Percentiles rank a stretch among this genome's conserved stretches.
phyloP scores from a whole-genome alignment of 2,329 filamentous ascomycete species.

The Parafenestella ontariensis region DNA sequence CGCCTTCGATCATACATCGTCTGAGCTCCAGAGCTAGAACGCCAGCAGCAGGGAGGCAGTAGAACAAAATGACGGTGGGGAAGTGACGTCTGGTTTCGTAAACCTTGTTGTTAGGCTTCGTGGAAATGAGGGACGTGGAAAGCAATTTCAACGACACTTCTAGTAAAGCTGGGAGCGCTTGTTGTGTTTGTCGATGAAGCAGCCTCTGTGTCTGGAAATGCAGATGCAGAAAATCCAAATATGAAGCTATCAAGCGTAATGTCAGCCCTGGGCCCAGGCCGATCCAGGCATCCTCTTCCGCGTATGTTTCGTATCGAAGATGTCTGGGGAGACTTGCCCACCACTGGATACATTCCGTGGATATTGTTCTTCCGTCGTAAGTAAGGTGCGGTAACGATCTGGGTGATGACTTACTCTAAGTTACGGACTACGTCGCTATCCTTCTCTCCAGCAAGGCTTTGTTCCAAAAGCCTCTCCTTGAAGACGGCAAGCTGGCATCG shows the following conservation, averaged over 20 bases:
- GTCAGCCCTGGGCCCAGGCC: constrained; percentile 30
- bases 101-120: constrained; percentile 39
- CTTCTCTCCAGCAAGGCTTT: constrained; percentile 41
- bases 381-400: no score
- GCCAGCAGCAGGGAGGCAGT: constrained; percentile 45
- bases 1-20: constrained; percentile 42
- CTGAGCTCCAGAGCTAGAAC: constrained; percentile 44
- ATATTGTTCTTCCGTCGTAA: constrained; percentile 32
- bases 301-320: constrained; percentile 45
- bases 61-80: constrained; percentile 44
- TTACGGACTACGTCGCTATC: constrained; percentile 38
- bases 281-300: constrained; percentile 40
- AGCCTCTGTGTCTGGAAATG: constrained; percentile 45
- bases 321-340: constrained; percentile 41
- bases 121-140: constrained; percentile 39
- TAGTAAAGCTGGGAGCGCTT: constrained; percentile 39
- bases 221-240: constrained; percentile 44
- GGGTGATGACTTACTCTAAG: constrained; percentile 30
- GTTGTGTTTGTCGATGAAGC: constrained; percentile 41
- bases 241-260: constrained; percentile 38
- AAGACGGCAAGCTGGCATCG: constrained; percentile 35
- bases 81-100: constrained; percentile 43
- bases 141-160: constrained; percentile 44
- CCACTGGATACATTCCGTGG: constrained; percentile 30
- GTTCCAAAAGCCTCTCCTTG: constrained; percentile 43